Percentiles rank a stretch among this genome's conserved stretches.
Evolutionary conservation across 108 stramenopile species (phyloP).

Genomic region (Skeletonema menzelii): DNA sequence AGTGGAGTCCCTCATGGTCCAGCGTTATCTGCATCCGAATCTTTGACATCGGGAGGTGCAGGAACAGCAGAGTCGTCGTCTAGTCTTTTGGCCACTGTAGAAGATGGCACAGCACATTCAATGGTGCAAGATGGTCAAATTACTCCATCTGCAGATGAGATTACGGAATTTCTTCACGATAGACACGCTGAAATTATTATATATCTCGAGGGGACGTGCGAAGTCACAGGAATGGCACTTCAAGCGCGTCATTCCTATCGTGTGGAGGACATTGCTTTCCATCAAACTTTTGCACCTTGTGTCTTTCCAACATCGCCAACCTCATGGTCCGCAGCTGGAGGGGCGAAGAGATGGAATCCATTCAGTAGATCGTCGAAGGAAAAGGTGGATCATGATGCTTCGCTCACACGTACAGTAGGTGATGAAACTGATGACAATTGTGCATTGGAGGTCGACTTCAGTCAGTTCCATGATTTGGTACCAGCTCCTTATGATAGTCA

Average conservation of each 20-base stretch:
- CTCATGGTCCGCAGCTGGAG: background rate
- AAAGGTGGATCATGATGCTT: constrained; percentile 6
- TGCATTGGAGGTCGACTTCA: constrained; percentile 62
- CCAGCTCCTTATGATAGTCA: constrained; percentile 36
- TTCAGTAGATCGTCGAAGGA: constrained; percentile 7
- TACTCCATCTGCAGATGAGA: constrained; percentile 52
- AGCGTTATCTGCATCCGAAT: constrained; percentile 3
- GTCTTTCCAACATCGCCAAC: constrained; percentile 47
- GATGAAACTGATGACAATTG: background rate
- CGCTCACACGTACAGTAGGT: background rate
- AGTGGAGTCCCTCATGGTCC: constrained; percentile 44
- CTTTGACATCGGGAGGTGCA: constrained; percentile 1
- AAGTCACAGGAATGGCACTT: constrained; percentile 80
- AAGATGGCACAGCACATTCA: constrained; percentile 18
- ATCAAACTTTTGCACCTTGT: constrained; percentile 88
- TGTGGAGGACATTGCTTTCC: constrained; percentile 80
- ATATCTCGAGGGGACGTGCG: constrained; percentile 94
- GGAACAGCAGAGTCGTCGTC: constrained; percentile 4
- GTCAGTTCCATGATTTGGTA: constrained; percentile 70
- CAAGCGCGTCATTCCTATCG: constrained; percentile 95
- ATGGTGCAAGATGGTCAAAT: constrained; percentile 5
- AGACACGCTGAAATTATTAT: constrained; percentile 92
- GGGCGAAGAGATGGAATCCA: constrained; percentile 15
- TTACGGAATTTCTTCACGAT: constrained; percentile 75
- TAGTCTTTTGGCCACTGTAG: constrained; percentile 10